A percentile compares a stretch with the other conserved stretches of the same genome.
phyloP scores from a whole-genome alignment of 1,284 basidiomycete genomes.

The Chondrostereum purpureum region DNA sequence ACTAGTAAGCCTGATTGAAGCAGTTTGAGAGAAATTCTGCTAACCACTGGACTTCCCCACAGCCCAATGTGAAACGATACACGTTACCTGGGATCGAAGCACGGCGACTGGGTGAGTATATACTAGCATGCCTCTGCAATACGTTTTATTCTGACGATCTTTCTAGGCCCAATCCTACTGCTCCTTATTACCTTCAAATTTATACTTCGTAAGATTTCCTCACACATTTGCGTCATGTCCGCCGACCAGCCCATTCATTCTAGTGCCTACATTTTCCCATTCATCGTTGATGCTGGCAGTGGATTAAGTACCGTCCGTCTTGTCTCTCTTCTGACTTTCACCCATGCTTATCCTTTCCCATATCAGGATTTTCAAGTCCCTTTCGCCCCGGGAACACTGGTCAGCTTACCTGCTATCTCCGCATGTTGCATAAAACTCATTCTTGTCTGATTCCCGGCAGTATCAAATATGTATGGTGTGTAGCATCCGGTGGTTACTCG shows the following conservation, averaged over 20 bases:
- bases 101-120: constrained; percentile 37
- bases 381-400: constrained; percentile 48
- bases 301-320: constrained; percentile 37
- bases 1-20: constrained; percentile 29
- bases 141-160: neutral
- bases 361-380: constrained; percentile 51
- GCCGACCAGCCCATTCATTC: too few species aligned
- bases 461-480: constrained; percentile 64
- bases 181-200: constrained; percentile 56
- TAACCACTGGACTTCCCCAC: constrained; percentile 8
- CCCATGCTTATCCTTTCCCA: neutral
- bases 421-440: constrained; percentile 3
- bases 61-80: constrained; percentile 53
- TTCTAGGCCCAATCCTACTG: constrained; percentile 43
- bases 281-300: constrained; percentile 43
- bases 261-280: constrained; percentile 45
- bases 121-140: neutral
- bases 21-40: constrained; percentile 2
- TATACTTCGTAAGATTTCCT: constrained; percentile 46
- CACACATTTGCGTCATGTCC: too few species aligned
- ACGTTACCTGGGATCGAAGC: constrained; percentile 42
- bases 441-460: too few species aligned
- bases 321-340: neutral
- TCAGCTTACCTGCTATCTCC: constrained; percentile 18
- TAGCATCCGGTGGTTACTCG: neutral